These are phyloP conservation scores for Trichaptum fuscoviolaceum DNA, from an alignment of 768 basidiomycete species.

Conservation along the genomic window DNA sequence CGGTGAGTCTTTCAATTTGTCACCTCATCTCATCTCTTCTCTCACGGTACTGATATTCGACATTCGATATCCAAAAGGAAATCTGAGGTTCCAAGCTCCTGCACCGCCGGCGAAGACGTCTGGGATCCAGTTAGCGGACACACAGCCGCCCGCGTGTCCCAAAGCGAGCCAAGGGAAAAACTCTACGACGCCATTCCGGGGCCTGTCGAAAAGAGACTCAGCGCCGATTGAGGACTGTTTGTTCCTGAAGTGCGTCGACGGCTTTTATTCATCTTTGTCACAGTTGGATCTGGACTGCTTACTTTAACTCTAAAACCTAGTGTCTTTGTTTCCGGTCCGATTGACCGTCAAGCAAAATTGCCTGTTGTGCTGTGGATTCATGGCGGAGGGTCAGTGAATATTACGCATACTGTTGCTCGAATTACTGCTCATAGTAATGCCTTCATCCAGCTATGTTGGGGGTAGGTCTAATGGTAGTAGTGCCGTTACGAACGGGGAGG, in stretches of 20 bases:
- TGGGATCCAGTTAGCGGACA: background rate
- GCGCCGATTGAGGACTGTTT: constrained; percentile 35
- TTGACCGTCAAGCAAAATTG: constrained; percentile 23
- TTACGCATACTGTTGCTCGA: no score
- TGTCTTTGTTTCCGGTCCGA: constrained; percentile 29
- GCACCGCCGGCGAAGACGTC: background rate
- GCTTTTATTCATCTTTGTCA: background rate
- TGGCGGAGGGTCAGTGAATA: constrained; percentile 34
- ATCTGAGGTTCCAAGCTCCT: background rate
- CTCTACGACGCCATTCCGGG: background rate
- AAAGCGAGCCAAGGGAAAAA: background rate
- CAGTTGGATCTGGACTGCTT: constrained; percentile 2
- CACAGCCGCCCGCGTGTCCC: background rate
- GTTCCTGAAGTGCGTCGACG: constrained; percentile 33
- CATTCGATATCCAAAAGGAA: background rate
- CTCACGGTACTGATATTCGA: no score
- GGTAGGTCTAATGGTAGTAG: no score
- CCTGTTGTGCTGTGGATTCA: constrained; percentile 50
- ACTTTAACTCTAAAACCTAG: constrained; percentile 18
- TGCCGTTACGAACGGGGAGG: constrained; percentile 38
- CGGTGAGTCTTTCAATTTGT: constrained; percentile 10
- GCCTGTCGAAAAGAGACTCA: background rate
- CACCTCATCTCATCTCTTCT: no score
- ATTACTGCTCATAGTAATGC: no score
- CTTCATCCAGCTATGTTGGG: constrained; percentile 33